These are phyloP conservation scores for Theobroma cacao DNA, from an alignment of 345 rosid species.

Conservation along the genomic window DNA sequence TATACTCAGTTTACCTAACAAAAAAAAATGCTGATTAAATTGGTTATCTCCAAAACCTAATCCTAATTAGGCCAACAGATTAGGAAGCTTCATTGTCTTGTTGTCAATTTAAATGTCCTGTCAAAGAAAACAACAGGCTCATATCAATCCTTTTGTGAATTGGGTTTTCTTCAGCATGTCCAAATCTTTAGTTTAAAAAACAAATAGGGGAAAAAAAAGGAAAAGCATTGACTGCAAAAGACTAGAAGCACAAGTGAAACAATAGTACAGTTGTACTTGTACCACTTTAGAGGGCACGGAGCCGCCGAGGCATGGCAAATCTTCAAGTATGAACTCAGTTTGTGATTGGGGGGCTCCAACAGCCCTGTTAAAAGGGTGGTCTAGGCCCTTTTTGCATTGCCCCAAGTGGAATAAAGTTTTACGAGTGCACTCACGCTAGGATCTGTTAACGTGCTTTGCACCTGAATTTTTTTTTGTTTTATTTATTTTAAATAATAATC, in stretches of 20 bases:
- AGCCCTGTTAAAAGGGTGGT: not conserved
- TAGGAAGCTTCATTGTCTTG: not conserved
- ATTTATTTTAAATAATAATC: too few species aligned
- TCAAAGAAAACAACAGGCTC: not conserved
- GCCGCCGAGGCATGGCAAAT: too few species aligned
- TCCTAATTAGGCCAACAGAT: not conserved
- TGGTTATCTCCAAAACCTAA: not conserved
- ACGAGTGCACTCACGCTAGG: too few species aligned
- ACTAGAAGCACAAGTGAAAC: not conserved
- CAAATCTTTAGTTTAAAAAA: not conserved
- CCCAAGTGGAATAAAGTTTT: too few species aligned
- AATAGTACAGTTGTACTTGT: not conserved
- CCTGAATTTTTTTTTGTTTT: too few species aligned
- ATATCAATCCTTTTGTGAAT: not conserved
- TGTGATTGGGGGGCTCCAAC: not conserved
- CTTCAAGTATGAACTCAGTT: not conserved
- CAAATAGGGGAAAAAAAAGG: not conserved
- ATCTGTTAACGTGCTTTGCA: too few species aligned
- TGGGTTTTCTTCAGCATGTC: not conserved
- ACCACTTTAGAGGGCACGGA: not conserved
- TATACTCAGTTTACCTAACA: not conserved
- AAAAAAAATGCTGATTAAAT: not conserved
- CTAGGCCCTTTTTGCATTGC: not conserved
- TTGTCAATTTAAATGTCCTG: not conserved
- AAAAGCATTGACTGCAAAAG: not conserved